phyloP scores from a whole-genome alignment of 805 yeast species.

The Diddensiella caesifluorescens region DNA sequence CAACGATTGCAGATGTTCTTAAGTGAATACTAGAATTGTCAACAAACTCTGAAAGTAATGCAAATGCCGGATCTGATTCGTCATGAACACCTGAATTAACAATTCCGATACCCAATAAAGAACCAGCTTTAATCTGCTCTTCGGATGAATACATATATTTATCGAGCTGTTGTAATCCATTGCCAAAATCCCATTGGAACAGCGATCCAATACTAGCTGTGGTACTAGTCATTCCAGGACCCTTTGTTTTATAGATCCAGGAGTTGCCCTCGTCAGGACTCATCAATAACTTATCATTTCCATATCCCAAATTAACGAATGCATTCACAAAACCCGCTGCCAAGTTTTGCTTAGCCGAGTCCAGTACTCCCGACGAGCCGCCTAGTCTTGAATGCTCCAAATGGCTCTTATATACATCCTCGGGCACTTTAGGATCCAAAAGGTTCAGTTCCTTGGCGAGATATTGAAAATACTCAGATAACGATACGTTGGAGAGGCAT shows the following conservation, averaged over 20 bases:
- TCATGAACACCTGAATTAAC: constrained; percentile 91
- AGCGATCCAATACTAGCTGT: constrained; percentile 89
- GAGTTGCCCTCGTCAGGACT: constrained; percentile 66
- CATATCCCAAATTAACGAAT: constrained; percentile 86
- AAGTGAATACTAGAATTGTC: constrained; percentile 56
- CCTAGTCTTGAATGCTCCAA: constrained; percentile 67
- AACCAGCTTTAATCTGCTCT: constrained; percentile 90
- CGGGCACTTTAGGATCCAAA: constrained; percentile 87
- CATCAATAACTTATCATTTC: constrained; percentile 67
- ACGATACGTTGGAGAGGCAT: constrained; percentile 70
- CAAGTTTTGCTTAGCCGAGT: constrained; percentile 90
- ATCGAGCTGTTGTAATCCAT: constrained; percentile 86
- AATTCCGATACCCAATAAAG: constrained; percentile 90
- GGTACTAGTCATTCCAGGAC: constrained; percentile 83
- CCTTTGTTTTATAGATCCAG: constrained; percentile 91
- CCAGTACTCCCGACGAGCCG: constrained; percentile 48
- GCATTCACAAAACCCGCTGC: constrained; percentile 94
- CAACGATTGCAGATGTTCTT: constrained; percentile 78
- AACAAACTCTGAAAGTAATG: constrained; percentile 75
- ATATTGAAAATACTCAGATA: constrained; percentile 74
- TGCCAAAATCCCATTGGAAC: constrained; percentile 84
- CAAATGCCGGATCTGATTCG: constrained; percentile 88
- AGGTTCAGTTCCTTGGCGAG: constrained; percentile 83
- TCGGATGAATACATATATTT: constrained; percentile 82
- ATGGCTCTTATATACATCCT: constrained; percentile 88